A percentile compares a stretch with the other conserved stretches of the same genome.
These are phyloP conservation scores for Puya raimondii DNA, from an alignment of 176 grass and related monocot species.

Conservation along the genomic window DNA sequence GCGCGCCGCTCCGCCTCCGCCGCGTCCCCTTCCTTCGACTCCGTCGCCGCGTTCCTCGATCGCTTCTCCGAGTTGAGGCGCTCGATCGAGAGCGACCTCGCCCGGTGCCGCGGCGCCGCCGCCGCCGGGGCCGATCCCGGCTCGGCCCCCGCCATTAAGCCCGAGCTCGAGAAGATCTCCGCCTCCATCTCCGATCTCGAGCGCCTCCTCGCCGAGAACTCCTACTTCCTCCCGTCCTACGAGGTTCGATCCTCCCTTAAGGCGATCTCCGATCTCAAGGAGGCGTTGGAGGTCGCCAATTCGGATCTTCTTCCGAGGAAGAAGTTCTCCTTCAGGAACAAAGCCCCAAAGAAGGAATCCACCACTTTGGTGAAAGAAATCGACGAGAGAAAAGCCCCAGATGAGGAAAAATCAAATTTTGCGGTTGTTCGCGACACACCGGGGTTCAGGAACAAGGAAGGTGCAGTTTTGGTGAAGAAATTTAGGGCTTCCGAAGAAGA, in stretches of 20 bases:
- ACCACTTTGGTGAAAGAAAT: constrained; percentile 7
- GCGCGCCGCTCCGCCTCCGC: constrained; percentile 11
- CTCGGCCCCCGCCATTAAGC: not conserved
- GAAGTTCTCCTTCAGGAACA: constrained; percentile 86
- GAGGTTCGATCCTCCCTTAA: constrained; percentile 62
- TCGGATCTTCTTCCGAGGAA: constrained; percentile 51
- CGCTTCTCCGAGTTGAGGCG: constrained; percentile 42
- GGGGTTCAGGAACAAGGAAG: constrained; percentile 49
- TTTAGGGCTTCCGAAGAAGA: constrained; percentile 43
- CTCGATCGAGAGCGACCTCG: constrained; percentile 45
- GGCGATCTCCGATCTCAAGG: constrained; percentile 55
- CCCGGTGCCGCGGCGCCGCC: constrained; percentile 29
- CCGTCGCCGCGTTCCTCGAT: constrained; percentile 35
- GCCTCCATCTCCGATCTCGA: constrained; percentile 51
- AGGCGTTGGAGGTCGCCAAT: constrained; percentile 33
- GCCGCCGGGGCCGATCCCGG: not conserved
- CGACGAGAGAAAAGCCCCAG: not conserved
- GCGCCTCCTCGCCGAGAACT: constrained; percentile 56
- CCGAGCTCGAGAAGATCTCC: constrained; percentile 27
- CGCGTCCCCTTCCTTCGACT: constrained; percentile 10
- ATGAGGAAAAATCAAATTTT: constrained; percentile 14
- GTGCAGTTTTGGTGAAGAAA: constrained; percentile 61
- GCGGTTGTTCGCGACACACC: constrained; percentile 25
- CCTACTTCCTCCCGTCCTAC: constrained; percentile 62
- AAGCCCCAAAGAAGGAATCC: constrained; percentile 42